Conservation (phyloP, 148 eudicot genomes). For the Tetragonia tetragonoides region DNA sequence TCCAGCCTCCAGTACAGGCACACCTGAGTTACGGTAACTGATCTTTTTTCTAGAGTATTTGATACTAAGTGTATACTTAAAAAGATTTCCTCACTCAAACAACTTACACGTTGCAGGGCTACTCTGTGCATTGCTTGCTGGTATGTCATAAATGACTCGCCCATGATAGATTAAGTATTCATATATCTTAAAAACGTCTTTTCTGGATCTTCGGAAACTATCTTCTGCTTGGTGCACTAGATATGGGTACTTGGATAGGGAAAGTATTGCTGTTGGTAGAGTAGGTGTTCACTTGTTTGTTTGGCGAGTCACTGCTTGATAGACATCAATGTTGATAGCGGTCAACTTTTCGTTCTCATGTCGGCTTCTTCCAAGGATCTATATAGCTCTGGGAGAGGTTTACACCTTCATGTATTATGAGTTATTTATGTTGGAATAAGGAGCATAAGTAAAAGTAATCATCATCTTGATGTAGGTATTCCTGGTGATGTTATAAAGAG, state of each 20-base stretch:
- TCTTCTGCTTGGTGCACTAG: too few relatives aligned
- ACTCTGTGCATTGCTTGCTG: constrained; percentile 93
- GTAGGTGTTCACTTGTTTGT: not conserved
- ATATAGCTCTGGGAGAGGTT: not conserved
- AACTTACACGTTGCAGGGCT: constrained; percentile 50
- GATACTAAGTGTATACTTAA: not conserved
- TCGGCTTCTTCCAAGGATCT: not conserved
- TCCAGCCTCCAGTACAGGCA: constrained; percentile 91
- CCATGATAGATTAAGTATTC: not conserved
- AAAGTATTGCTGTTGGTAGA: not conserved
- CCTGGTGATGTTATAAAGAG: constrained; percentile 72
- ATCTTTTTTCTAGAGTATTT: not conserved
- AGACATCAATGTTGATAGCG: not conserved
- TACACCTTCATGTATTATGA: not conserved
- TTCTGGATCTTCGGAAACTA: too few relatives aligned
- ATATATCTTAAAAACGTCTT: not conserved
- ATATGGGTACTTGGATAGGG: too few relatives aligned
- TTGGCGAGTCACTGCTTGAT: not conserved
- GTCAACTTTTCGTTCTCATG: not conserved
- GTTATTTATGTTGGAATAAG: not conserved
- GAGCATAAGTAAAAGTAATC: too few relatives aligned
- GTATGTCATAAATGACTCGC: too few relatives aligned
- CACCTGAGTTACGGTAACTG: constrained; percentile 89
- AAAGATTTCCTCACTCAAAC: constrained; percentile 8
- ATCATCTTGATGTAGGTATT: constrained; percentile 45